Conservation (phyloP, 495 filamentous ascomycete species). For the Ramalina intermedia region DNA sequence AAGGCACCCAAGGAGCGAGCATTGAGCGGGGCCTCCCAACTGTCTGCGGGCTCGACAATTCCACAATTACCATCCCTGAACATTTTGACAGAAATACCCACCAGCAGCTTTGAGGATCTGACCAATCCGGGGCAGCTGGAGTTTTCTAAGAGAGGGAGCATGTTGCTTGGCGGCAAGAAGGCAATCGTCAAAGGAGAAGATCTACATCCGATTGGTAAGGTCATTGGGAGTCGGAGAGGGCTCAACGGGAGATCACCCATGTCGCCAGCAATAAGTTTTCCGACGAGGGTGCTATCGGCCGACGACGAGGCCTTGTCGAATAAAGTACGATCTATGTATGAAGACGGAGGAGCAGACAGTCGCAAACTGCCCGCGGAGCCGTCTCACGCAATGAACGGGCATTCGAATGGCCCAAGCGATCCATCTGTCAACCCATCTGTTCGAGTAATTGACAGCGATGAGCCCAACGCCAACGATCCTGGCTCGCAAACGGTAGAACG, state of each 20-base stretch:
- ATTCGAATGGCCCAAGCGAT: background rate
- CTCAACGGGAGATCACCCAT: constrained; percentile 10
- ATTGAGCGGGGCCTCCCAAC: background rate
- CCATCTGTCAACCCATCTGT: background rate
- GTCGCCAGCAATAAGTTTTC: constrained; percentile 17
- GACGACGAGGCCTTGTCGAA: constrained; percentile 77
- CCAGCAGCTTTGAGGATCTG: constrained; percentile 35
- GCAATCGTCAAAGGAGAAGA: constrained; percentile 20
- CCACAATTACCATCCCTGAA: constrained; percentile 31
- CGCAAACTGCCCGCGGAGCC: background rate
- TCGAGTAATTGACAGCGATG: background rate
- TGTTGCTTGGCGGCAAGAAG: constrained; percentile 28
- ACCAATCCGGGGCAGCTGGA: constrained; percentile 33
- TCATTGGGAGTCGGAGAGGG: constrained; percentile 12
- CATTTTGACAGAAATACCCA: constrained; percentile 44
- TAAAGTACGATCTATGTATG: constrained; percentile 86
- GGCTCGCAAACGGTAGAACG: background rate
- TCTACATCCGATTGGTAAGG: constrained; percentile 2
- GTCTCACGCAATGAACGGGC: background rate
- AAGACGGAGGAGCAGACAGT: constrained; percentile 42
- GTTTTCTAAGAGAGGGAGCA: constrained; percentile 44
- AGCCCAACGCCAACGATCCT: too few species aligned
- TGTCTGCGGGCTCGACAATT: background rate
- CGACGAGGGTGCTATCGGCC: constrained; percentile 42
- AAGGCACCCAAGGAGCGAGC: constrained; percentile 16